phyloP scores from a whole-genome alignment of 805 yeast genomes.

The Candida hungchunana region DNA sequence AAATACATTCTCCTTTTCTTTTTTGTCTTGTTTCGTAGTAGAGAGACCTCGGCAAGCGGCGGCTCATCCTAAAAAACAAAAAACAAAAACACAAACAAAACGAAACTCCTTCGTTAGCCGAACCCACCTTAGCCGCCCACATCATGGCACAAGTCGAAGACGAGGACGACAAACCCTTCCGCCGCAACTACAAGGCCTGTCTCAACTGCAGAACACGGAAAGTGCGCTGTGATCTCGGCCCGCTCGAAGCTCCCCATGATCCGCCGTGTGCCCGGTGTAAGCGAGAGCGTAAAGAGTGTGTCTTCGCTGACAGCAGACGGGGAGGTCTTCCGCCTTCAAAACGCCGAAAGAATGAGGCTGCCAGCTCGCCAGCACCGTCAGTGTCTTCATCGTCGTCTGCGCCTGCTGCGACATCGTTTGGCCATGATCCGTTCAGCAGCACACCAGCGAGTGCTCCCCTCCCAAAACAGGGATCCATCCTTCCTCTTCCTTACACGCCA shows the following conservation, averaged over 20 bases:
- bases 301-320: constrained; percentile 55
- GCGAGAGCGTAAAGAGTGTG: constrained; percentile 79
- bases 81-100: neutral
- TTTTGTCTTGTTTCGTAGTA: too few relatives aligned
- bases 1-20: too few relatives aligned
- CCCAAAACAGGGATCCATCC: too few relatives aligned
- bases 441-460: too few relatives aligned
- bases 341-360: constrained; percentile 15
- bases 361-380: constrained; percentile 1
- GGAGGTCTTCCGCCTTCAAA: constrained; percentile 36
- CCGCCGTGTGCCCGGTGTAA: constrained; percentile 86
- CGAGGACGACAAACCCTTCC: constrained; percentile 15
- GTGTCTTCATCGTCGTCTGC: too few relatives aligned
- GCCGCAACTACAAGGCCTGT: constrained; percentile 66
- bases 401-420: too few relatives aligned
- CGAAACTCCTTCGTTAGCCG: too few relatives aligned
- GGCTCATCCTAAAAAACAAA: too few relatives aligned
- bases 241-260: constrained; percentile 58
- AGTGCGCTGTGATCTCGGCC: constrained; percentile 83
- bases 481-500: too few relatives aligned
- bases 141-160: neutral
- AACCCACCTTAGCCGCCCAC: neutral
- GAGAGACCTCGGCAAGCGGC: too few relatives aligned
- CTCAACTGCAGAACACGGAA: constrained; percentile 79
- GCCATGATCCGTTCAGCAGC: too few relatives aligned